A percentile compares a stretch with the other conserved stretches of the same genome.
These are phyloP conservation scores for Herpetomonas tarakana DNA, from an alignment of 208 protist species.

Conservation along the genomic window DNA sequence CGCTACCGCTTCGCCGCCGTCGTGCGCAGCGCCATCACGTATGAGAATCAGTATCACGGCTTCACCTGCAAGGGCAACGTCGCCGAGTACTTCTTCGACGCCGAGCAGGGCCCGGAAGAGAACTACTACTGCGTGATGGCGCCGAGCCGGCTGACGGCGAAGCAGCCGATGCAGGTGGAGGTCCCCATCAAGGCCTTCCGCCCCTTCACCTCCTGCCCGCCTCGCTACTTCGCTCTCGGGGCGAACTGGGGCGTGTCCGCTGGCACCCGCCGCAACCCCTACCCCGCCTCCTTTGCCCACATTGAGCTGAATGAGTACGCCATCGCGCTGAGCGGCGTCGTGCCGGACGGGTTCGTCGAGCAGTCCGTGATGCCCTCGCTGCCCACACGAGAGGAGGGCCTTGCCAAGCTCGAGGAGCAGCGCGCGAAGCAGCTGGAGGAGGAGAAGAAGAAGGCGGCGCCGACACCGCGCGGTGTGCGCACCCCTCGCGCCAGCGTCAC, in stretches of 20 bases:
- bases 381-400: slow-evolving; percentile 49
- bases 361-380: slow-evolving; percentile 57
- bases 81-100: slow-evolving; percentile 87
- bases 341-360: slow-evolving; percentile 55
- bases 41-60: slow-evolving; percentile 79
- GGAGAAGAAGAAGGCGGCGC: slow-evolving; percentile 16
- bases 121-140: slow-evolving; percentile 90
- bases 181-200: slow-evolving; percentile 73
- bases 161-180: slow-evolving; percentile 42
- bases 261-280: slow-evolving; percentile 51
- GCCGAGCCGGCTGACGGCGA: slow-evolving; percentile 54
- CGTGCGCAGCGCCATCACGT: slow-evolving; percentile 70
- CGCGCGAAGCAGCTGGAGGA: slow-evolving; percentile 34
- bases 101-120: slow-evolving; percentile 68
- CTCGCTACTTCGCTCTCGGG: slow-evolving; percentile 75
- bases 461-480: slow-evolving; percentile 26
- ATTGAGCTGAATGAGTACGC: slow-evolving; percentile 76
- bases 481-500: slow-evolving; percentile 28
- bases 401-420: slow-evolving; percentile 45
- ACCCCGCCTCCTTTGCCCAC: slow-evolving; percentile 65
- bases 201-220: slow-evolving; percentile 75
- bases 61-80: slow-evolving; percentile 71
- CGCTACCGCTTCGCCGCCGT: slow-evolving; percentile 81
- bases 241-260: slow-evolving; percentile 73
- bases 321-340: slow-evolving; percentile 39